Evolutionary conservation across 192 early-diverging fungal genomes (phyloP).

Genomic region (Coemansia sp.): DNA sequence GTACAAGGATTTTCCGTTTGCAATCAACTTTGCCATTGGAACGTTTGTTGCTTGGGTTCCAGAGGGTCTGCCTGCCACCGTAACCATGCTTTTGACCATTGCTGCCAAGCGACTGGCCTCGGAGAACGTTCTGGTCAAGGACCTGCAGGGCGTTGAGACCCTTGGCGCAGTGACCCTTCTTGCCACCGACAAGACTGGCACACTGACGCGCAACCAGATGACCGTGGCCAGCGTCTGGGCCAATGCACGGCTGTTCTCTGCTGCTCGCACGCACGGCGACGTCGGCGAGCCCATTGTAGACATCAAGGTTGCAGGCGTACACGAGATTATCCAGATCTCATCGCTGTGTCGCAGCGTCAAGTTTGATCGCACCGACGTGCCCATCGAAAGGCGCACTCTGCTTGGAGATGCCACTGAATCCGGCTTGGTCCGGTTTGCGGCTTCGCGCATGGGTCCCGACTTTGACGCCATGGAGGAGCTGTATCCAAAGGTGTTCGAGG

Average conservation of each 20-base stretch:
- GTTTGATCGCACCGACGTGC: slow-evolving; percentile 88
- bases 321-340: slow-evolving; percentile 78
- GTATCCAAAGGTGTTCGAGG: slow-evolving; percentile 90
- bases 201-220: slow-evolving; percentile 96
- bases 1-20: slow-evolving; percentile 61
- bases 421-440: slow-evolving; percentile 83
- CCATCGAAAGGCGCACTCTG: slow-evolving; percentile 77
- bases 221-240: slow-evolving; percentile 92
- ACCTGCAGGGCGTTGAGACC: slow-evolving; percentile 94
- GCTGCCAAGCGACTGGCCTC: slow-evolving; percentile 93
- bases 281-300: slow-evolving; percentile 53
- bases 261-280: slow-evolving; percentile 54
- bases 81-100: slow-evolving; percentile 90
- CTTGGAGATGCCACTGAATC: slow-evolving; percentile 95
- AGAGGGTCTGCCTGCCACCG: slow-evolving; percentile 90
- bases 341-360: slow-evolving; percentile 83
- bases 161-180: slow-evolving; percentile 94
- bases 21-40: slow-evolving; percentile 91
- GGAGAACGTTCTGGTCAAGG: slow-evolving; percentile 91
- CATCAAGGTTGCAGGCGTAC: slow-evolving; percentile 61
- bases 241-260: slow-evolving; percentile 63
- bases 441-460: slow-evolving; percentile 61
- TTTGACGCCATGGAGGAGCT: slow-evolving; percentile 69
- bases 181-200: slow-evolving; percentile 97
- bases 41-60: slow-evolving; percentile 89